These are phyloP conservation scores for Artemisia argyi DNA, from an alignment of 129 eudicot species.

Conservation along the genomic window DNA sequence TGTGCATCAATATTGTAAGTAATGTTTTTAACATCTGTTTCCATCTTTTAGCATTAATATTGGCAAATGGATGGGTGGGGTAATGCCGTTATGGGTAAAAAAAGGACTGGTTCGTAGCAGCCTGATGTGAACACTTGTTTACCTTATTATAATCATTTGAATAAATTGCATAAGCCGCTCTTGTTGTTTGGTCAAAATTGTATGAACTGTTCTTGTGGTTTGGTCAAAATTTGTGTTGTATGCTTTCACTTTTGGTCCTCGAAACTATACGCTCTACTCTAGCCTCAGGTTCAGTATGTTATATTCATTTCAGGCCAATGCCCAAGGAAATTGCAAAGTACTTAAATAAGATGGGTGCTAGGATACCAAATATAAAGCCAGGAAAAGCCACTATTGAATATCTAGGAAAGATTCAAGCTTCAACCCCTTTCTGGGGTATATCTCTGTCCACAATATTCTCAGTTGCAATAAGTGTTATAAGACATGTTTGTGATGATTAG, in stretches of 20 bases:
- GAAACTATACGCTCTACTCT: too few species aligned
- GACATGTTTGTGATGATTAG: too few species aligned
- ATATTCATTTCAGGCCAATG: constrained; percentile 73
- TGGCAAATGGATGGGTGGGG: not conserved
- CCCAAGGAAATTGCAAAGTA: constrained; percentile 97
- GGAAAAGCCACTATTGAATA: constrained; percentile 92
- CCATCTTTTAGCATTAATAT: not conserved
- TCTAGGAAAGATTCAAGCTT: constrained; percentile 85
- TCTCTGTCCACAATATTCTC: constrained; percentile 2
- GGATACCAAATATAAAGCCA: constrained; percentile 92
- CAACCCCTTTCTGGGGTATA: constrained; percentile 99
- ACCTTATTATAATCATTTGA: not conserved
- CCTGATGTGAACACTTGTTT: not conserved
- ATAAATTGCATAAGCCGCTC: not conserved
- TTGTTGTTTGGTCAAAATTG: too few species aligned
- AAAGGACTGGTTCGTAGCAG: not conserved
- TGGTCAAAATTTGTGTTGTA: not conserved
- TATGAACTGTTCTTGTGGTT: not conserved
- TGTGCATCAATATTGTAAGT: constrained; percentile 99
- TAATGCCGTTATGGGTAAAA: not conserved
- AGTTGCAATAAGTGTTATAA: not conserved
- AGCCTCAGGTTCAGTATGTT: not conserved
- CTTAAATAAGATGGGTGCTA: constrained; percentile 95
- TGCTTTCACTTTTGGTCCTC: too few species aligned
- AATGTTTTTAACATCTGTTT: not conserved